Evolutionary conservation across 768 basidiomycete species (phyloP), one percentile per base, ranked within the genome.

Genomic region (Lactarius akahatsu): DNA sequence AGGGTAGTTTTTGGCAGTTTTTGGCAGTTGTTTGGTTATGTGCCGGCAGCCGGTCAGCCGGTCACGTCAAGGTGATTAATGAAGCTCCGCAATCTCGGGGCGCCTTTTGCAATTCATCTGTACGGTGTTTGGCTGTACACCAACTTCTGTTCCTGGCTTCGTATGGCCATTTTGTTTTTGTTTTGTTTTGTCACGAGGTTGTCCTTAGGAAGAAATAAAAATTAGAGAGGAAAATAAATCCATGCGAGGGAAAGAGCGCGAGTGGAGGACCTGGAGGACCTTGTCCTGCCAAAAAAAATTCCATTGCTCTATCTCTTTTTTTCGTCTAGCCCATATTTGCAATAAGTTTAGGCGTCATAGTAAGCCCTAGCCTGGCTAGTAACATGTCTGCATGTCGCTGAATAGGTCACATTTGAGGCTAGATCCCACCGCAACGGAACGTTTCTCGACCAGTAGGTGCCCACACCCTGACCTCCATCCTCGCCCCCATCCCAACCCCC

Each of bases 81-180:
- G 65, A 61, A 65, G 41, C 41, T 65, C 54, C 64, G 64, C 38
- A 59, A 41, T 59, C 40, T 55, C 38, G 59, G 58, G 59, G 59
- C 52, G 40, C 30, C 52, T 45, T 38, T 64, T 11, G 41, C 57
- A 58, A 32, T 55, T 45, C 64, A 43, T 60, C 52, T 43, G 23
- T 54, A 54, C 28, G n/a, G 13, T 11, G 28, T 34, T 52, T 52
- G 50, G 50, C 50, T 26, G 50, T 9, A 26, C 50, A 13, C 50
- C 50, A 3, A 26, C 61, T 41, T 56, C 56, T 32, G 52, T 62
- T 52, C 62, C 9, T 45, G 9, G 38, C n/a, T 32, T 43, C 26
- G 26, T 45, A 45, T n/a, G 43, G 43, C 8, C 34, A 15, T 61
- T 20, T n/a, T 20, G 41, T 40, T 40, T 62, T 61, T 10, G 36